phyloP scores from a whole-genome alignment of 352 stramenopile genomes.

The Phytopythium montanum region DNA sequence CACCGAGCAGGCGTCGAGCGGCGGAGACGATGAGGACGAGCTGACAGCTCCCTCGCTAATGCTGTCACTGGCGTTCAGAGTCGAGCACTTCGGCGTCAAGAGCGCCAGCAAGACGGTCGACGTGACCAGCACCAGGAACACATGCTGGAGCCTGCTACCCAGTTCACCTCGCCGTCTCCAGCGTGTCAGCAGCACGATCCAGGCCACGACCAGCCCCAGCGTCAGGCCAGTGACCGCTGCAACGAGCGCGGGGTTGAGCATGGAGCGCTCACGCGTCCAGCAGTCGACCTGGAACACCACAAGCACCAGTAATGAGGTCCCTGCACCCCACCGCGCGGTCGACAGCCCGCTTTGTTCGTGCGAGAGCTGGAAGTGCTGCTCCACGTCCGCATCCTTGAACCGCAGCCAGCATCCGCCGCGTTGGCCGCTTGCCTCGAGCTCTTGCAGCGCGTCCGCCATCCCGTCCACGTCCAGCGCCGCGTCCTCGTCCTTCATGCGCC shows the following conservation, averaged over 20 bases:
- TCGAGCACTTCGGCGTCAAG: constrained; percentile 28
- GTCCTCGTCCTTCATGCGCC: background rate
- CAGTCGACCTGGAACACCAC: constrained; percentile 33
- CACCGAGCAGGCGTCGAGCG: constrained; percentile 16
- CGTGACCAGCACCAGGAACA: constrained; percentile 26
- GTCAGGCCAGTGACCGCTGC: constrained; percentile 16
- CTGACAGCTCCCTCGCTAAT: background rate
- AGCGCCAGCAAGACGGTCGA: constrained; percentile 27
- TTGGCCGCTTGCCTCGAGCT: constrained; percentile 26
- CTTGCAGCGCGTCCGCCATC: constrained; percentile 44
- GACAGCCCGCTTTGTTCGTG: constrained; percentile 46
- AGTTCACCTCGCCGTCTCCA: background rate
- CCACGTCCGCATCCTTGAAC: constrained; percentile 40
- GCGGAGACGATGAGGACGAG: background rate
- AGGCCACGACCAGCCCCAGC: constrained; percentile 13
- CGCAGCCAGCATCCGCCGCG: constrained; percentile 32
- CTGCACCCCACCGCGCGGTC: constrained; percentile 30
- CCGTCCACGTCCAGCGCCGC: constrained; percentile 26
- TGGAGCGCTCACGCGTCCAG: constrained; percentile 23
- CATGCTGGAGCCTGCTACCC: constrained; percentile 12
- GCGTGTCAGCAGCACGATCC: background rate
- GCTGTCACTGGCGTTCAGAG: constrained; percentile 9
- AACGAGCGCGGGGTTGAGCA: constrained; percentile 12
- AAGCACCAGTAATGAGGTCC: constrained; percentile 27
- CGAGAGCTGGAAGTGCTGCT: constrained; percentile 55